A percentile compares a stretch with the other conserved stretches of the same genome.
Evolutionary conservation across 495 filamentous ascomycete species (phyloP).

Genomic region (Xylaria telfairii): DNA sequence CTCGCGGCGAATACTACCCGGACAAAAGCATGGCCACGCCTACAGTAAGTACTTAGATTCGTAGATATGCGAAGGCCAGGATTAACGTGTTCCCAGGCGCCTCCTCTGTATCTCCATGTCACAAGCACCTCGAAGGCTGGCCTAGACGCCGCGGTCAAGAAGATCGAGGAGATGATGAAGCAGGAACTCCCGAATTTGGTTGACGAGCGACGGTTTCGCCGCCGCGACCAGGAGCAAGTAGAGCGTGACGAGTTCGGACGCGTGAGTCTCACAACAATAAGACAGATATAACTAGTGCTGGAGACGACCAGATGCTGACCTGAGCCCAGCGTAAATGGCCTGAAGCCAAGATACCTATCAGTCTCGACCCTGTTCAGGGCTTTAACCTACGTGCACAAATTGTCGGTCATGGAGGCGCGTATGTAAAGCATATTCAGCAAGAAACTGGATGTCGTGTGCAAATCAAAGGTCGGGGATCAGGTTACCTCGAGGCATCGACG

Average conservation of each 20-base stretch:
- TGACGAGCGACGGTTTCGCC: slow-evolving; percentile 91
- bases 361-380: slow-evolving; percentile 88
- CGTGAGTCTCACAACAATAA: slow-evolving; percentile 57
- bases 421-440: slow-evolving; percentile 97
- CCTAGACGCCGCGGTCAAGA: slow-evolving; percentile 80
- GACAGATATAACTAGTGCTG: not conserved
- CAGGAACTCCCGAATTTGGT: slow-evolving; percentile 95
- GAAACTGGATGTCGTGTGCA: slow-evolving; percentile 94
- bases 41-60: slow-evolving; percentile 64
- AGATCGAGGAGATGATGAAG: slow-evolving; percentile 94
- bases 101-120: slow-evolving; percentile 91
- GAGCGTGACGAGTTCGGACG: slow-evolving; percentile 94
- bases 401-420: slow-evolving; percentile 88
- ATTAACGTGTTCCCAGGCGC: slow-evolving; percentile 67
- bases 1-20: slow-evolving; percentile 92
- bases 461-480: slow-evolving; percentile 97
- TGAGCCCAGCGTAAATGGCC: slow-evolving; percentile 90
- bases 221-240: slow-evolving; percentile 84
- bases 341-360: slow-evolving; percentile 89
- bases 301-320: not conserved
- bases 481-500: slow-evolving; percentile 85
- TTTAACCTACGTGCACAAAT: slow-evolving; percentile 97
- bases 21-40: slow-evolving; percentile 97
- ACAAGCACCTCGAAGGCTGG: slow-evolving; percentile 93
- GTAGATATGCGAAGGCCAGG: not conserved